Conservation (phyloP, 768 basidiomycete species). For the Lactifluus subvellereus region DNA sequence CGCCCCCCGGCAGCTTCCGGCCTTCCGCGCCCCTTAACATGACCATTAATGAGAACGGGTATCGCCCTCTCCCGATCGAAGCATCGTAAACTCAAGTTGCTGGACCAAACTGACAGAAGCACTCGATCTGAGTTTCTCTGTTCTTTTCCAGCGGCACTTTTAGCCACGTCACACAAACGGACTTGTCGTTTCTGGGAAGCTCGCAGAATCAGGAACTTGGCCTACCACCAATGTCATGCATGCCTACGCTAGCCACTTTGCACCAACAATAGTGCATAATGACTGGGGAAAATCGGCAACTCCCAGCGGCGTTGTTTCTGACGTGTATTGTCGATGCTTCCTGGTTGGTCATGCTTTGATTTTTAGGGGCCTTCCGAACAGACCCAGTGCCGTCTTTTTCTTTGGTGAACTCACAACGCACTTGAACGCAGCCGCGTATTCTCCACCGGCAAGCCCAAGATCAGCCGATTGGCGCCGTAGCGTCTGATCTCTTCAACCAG, state of each 20-base stretch:
- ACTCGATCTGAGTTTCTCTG: not conserved
- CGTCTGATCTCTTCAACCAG: not conserved
- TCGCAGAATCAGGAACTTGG: not conserved
- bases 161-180: not conserved
- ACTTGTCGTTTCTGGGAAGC: constrained; percentile 1
- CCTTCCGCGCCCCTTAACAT: too few relatives aligned
- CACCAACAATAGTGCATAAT: too few relatives aligned
- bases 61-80: not conserved
- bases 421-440: not conserved
- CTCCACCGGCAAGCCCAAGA: not conserved
- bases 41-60: too few relatives aligned
- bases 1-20: not conserved
- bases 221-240: not conserved
- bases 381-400: not conserved
- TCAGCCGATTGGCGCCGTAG: not conserved
- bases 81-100: too few relatives aligned
- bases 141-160: not conserved
- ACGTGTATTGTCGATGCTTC: not conserved
- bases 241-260: not conserved
- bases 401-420: not conserved
- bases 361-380: not conserved
- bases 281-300: too few relatives aligned
- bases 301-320: not conserved
- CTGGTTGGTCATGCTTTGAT: not conserved
- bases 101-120: not conserved